Base-by-base conservation (phyloP, 306 rosid genomes). In the Lathyrus sativus region DNA sequence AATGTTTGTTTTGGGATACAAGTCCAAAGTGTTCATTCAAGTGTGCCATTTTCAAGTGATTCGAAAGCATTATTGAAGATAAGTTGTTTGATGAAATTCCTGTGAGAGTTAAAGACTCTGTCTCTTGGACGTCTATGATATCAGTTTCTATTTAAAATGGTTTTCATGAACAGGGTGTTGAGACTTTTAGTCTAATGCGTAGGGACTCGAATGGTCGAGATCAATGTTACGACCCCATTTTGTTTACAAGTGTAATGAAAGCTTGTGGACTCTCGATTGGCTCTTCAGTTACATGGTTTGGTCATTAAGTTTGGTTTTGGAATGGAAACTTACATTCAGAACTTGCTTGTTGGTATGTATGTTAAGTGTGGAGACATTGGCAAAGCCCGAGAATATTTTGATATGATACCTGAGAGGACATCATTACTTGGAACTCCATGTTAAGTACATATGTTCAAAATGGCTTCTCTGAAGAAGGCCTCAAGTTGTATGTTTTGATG, bases 101-200 rank as follows among this genome's bases (percentile, higher is more conserved):
- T n/a, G n/a, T n/a, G n/a, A n/a, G n/a, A n/a, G n/a, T 65, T 4
- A 65, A 83, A 65, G 95, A 88, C 62, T 74, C 74, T 7, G 81
- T 86, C 43, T 84, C 95, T 55, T 88, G 88, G 95, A 84, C 89
- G 38, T 77, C 86, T 4, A 74, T 88, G 81, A 82, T 88, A 78
- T 84, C 88, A 3, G 91, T 88, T 38, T 79, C 84, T 78, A 76
- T 62, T 66, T 87, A 53, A 54, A 83, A 86, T 11, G 84, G 86
- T 9, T 61, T 63, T 66, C 78, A 82, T 12, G 13, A 4, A 0
- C 56, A 65, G 0, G 68, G 84, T 12, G 18, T 88, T 11, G 72
- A 72, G 48, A 74, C 78, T 43, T 86, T 88, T 67, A 44, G 45
- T 54, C 74, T 67, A 13, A 84, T 84, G 91, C 67, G 75, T 38